These are phyloP conservation scores for Trichoderma sp. DNA, from an alignment of 2,329 filamentous ascomycete genomes.

Conservation along the genomic window DNA sequence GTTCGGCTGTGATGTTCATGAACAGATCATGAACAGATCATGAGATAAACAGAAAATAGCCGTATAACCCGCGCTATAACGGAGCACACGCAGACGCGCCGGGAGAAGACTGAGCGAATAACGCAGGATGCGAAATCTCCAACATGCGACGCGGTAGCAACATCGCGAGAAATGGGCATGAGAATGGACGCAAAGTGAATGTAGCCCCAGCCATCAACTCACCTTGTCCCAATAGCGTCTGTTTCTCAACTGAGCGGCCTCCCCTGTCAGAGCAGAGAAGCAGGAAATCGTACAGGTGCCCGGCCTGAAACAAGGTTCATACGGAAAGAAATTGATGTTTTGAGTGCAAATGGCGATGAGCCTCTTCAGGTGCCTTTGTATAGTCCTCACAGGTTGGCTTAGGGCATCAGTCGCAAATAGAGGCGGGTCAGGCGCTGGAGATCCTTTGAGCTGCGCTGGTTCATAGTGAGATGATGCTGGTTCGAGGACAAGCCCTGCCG, in stretches of 20 bases:
- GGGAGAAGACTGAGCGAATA: not conserved
- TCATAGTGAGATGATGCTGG: constrained; percentile 14
- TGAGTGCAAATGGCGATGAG: not conserved
- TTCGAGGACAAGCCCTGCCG: constrained; percentile 2
- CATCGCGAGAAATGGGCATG: not conserved
- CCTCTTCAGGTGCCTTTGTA: not conserved
- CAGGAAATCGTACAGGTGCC: not conserved
- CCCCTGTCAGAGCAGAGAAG: not conserved
- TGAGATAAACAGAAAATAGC: not conserved
- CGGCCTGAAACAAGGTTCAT: not conserved
- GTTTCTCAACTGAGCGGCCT: not conserved
- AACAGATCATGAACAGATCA: not conserved
- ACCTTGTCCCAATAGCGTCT: not conserved
- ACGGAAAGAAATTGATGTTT: not conserved
- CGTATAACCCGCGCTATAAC: not conserved
- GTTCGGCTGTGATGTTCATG: not conserved
- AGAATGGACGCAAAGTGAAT: not conserved
- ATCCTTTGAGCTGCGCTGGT: not conserved
- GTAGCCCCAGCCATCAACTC: constrained; percentile 4
- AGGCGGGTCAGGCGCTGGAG: not conserved
- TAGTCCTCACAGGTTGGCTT: not conserved
- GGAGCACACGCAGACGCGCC: not conserved
- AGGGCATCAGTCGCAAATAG: not conserved
- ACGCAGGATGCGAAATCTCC: not conserved
- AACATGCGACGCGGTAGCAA: not conserved